Conservation (phyloP, 805 yeast species). For the Babjeviella inositovora region DNA sequence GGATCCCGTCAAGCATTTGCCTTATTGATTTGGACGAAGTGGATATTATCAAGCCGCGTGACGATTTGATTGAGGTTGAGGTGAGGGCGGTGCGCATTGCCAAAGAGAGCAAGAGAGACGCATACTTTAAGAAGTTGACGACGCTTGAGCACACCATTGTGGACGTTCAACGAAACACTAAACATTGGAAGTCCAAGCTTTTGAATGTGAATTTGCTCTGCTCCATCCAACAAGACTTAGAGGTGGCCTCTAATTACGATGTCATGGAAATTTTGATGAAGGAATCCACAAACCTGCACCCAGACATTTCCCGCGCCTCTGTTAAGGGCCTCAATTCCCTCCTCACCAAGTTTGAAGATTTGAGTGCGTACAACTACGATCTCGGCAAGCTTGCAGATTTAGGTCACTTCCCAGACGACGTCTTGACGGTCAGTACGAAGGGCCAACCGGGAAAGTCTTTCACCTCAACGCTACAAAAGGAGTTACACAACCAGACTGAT, state of each 20-base stretch:
- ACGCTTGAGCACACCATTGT: slow-evolving; percentile 21
- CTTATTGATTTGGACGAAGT: slow-evolving; percentile 25
- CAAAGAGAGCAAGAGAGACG: slow-evolving; percentile 36
- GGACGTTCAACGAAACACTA: slow-evolving; percentile 9
- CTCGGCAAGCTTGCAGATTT: slow-evolving; percentile 23
- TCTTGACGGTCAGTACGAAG: slow-evolving; percentile 25
- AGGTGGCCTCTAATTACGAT: slow-evolving; percentile 21
- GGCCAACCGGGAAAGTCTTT: slow-evolving; percentile 14
- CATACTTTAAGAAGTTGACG: slow-evolving; percentile 20
- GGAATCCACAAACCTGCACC: slow-evolving; percentile 47
- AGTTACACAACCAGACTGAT: slow-evolving; percentile 25
- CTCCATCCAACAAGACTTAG: slow-evolving; percentile 35
- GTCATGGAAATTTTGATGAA: slow-evolving; percentile 25
- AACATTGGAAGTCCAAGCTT: slow-evolving; percentile 42
- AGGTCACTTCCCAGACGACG: slow-evolving; percentile 13
- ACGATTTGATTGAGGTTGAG: slow-evolving; percentile 35
- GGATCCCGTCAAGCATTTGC: slow-evolving; percentile 35
- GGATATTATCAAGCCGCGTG: slow-evolving; percentile 44
- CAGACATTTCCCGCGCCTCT: slow-evolving; percentile 43
- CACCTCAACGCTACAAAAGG: slow-evolving; percentile 24
- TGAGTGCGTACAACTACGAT: slow-evolving; percentile 31
- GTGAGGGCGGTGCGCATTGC: slow-evolving; percentile 45
- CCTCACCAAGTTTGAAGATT: slow-evolving; percentile 22
- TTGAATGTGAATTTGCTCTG: slow-evolving; percentile 32
- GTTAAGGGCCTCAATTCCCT: slow-evolving; percentile 43